Evolutionary conservation across 208 protist genomes (phyloP).

Genomic region (Acanthamoeba triangularis): DNA sequence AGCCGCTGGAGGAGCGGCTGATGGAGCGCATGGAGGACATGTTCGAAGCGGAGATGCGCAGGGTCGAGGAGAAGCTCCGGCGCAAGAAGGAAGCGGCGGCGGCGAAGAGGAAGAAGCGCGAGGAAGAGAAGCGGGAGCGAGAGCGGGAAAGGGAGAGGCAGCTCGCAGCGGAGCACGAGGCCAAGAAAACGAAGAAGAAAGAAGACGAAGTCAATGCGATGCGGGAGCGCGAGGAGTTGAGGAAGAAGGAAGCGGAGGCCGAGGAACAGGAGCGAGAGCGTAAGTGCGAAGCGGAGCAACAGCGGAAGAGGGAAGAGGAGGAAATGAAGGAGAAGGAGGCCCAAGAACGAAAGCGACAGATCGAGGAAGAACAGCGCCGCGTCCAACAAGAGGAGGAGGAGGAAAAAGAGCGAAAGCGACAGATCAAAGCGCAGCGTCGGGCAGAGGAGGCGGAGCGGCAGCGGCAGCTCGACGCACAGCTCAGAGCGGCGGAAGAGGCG

Average conservation of each 20-base stretch:
- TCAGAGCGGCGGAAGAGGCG: too few relatives aligned
- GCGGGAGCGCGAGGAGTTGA: too few relatives aligned
- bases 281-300: not conserved
- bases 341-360: not conserved
- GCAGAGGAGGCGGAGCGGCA: too few relatives aligned
- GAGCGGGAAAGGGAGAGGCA: not conserved
- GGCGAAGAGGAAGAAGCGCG: conserved; percentile 20
- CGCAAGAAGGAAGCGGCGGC: conserved; percentile 10
- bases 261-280: not conserved
- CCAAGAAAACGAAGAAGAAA: not conserved
- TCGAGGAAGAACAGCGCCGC: too few relatives aligned
- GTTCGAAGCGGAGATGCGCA: conserved; percentile 44
- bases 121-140: not conserved
- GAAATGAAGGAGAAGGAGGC: not conserved
- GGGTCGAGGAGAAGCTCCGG: conserved; percentile 7
- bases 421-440: too few relatives aligned
- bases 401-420: too few relatives aligned
- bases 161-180: not conserved
- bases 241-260: too few relatives aligned
- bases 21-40: conserved; percentile 14
- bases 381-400: too few relatives aligned
- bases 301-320: not conserved
- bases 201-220: not conserved
- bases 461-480: too few relatives aligned
- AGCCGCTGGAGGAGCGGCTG: conserved; percentile 14